Percentiles rank a stretch among this genome's conserved stretches.
Evolutionary conservation across 116 monocot genomes (phyloP).

Genomic region (Trichopus zeylanicus): DNA sequence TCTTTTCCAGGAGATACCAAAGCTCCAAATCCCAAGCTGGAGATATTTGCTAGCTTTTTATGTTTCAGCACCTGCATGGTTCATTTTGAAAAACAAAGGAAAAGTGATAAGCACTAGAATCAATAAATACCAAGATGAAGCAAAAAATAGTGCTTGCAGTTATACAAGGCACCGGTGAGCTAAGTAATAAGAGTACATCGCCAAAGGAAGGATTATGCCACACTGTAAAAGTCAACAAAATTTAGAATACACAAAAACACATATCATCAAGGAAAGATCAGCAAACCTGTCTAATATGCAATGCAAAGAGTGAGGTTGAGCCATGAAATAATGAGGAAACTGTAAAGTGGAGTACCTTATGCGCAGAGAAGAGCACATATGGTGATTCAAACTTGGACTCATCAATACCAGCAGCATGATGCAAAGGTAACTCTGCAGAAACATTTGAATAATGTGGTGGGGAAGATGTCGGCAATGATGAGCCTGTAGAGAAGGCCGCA

Average conservation of each 20-base stretch:
- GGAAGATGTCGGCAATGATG: conserved; percentile 56
- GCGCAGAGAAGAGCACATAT: conserved; percentile 86
- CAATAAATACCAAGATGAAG: not conserved
- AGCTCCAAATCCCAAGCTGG: conserved; percentile 91
- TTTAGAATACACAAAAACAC: not conserved
- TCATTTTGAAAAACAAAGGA: not conserved
- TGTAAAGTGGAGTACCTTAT: conserved; percentile 51
- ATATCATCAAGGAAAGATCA: not conserved
- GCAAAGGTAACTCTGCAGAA: conserved; percentile 37
- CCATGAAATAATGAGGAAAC: conserved; percentile 1
- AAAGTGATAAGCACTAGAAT: no score
- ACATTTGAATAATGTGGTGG: conserved; percentile 58
- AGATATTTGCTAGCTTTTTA: conserved; percentile 62
- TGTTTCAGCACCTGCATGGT: conserved; percentile 57
- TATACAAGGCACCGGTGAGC: no score
- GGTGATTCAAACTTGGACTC: conserved; percentile 57
- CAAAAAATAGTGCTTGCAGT: not conserved
- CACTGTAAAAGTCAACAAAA: no score
- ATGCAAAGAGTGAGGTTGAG: not conserved
- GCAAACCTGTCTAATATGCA: not conserved
- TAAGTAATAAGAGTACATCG: no score
- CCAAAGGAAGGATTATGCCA: no score
- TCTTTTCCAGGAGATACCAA: conserved; percentile 82
- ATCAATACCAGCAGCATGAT: conserved; percentile 26
- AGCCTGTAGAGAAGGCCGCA: conserved; percentile 34